Evolutionary conservation across 192 early-diverging fungal genomes (phyloP).

Genomic region (Backusella westeae): DNA sequence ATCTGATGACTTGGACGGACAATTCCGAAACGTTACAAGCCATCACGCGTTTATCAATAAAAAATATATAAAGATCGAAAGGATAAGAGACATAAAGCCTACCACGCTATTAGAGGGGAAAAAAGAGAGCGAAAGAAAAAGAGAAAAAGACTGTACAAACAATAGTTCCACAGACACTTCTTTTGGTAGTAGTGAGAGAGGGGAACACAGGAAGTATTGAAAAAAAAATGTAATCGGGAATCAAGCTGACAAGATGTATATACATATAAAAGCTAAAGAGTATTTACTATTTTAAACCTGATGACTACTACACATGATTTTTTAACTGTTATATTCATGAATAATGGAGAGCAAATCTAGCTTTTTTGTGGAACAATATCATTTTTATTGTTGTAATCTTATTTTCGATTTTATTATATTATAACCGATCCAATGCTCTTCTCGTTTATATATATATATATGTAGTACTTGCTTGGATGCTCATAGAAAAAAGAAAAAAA

Average conservation of each 20-base stretch:
- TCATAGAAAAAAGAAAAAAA: not conserved
- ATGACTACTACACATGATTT: not conserved
- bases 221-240: not conserved
- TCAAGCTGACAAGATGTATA: not conserved
- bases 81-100: not conserved
- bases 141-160: not conserved
- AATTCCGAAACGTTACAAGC: conserved; percentile 6
- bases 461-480: not conserved
- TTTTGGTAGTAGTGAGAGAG: not conserved
- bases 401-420: not conserved
- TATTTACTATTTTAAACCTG: not conserved
- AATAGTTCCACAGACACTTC: not conserved
- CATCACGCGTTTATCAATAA: not conserved
- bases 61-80: not conserved
- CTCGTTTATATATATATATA: not conserved
- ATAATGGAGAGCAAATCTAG: not conserved
- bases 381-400: not conserved
- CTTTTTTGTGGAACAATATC: not conserved
- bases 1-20: not conserved
- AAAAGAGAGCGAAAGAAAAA: not conserved
- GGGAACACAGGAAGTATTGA: not conserved
- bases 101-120: not conserved
- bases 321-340: not conserved
- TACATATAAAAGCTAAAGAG: not conserved
- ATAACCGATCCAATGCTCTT: not conserved